Evolutionary conservation across 441 rosid genomes (phyloP), one percentile per base, ranked within the genome.

Genomic region (Erodium moschatum): DNA sequence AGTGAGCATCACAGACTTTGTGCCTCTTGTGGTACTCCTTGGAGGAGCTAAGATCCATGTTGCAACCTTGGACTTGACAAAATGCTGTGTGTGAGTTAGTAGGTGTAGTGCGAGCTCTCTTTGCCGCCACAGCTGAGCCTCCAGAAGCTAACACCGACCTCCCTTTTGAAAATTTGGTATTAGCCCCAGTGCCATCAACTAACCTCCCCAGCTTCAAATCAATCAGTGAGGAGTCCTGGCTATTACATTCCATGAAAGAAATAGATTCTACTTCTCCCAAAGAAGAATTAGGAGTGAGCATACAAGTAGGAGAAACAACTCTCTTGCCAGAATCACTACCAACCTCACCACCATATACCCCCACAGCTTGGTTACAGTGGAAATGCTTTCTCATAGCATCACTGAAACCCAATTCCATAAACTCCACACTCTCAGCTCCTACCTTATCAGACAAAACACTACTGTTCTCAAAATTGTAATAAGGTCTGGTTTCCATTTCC

Each of bases 1-100:
- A 80, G 80, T 92, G 98, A 75, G 71, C 72, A 62, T 88, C 97
- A 67, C 98, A 92, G 66, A 92, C 98, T 84, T 81, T 88, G 71
- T 92, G 97, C 82, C 94, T 84, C 86, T 81, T 87, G 79, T 88
- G 87, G 75, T 90, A 90, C 69, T 90, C 91, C 81, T 88, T 90
- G 0, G 81, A 88, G 71, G 81, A 82, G 82, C 81, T 86, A 64
- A 90, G 83, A 80, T 90, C 91, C 84, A 79, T 86, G 80, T 81
- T 82, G 74, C 97, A 90, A 0, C 91, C 89, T 77, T 82, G 80
- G 11, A 88, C 97, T 82, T 87, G 95, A 77, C 97, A 90, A 64
- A 82, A 74, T 0, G 89, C 83, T 56, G 74, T 72, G 77, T 82
- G 87, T 1, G 73, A 71, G 72, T 74, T 75, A 31, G 71, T 16